Base-by-base conservation (phyloP, 2,329 filamentous ascomycete species). In the Fusarium pininemorale region DNA sequence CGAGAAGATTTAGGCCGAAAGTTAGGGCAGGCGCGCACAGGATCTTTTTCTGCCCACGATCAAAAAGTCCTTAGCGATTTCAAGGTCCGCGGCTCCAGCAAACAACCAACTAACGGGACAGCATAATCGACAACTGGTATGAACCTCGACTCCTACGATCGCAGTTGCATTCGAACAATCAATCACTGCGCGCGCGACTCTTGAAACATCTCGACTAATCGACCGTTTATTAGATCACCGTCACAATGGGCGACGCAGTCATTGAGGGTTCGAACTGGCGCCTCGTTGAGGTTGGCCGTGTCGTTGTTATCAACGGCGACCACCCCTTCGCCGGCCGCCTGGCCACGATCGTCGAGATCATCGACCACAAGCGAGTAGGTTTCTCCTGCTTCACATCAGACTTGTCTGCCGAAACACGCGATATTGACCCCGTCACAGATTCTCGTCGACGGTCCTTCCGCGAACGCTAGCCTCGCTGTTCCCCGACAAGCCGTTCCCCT, bases 361-460 rank as follows among this genome's bases (percentile, higher is more conserved):
- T 99, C 89, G 96, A 99, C 89, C 96, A 99, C 93, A 98, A 98
- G 92, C 95, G 96, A 88, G 96, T 99, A 97, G 85, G 96, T 94
- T 84, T 57, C 66, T 55, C 55, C 55, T 58, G 66, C 60, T 57
- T 59, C 58, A 56, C 55, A 59, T 51, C 42, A 58, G 59, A 37
- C 47, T 26, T 50, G 30, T 59, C 60, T 69, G 63, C 42, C 53
- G 44, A 50, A 54, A 59, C 51, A 54, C 42, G 62, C 68, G 62
- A 70, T 77, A 78, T 79, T 81, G 75, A 81, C 76, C 51, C 32
- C 70, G 64, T 77, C 64, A 69, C 75, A 99, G 96, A 94, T 95
- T 87, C 92, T 99, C 85, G 91, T 99, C 84, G 96, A 99, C 87
- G 96, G 96, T 85, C 95, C 96, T 83, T 93, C 94, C 81, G 90